Evolutionary conservation across 2,329 filamentous ascomycete species (phyloP), one percentile per base, ranked within the genome.

Genomic region (Microcera coccophila): DNA sequence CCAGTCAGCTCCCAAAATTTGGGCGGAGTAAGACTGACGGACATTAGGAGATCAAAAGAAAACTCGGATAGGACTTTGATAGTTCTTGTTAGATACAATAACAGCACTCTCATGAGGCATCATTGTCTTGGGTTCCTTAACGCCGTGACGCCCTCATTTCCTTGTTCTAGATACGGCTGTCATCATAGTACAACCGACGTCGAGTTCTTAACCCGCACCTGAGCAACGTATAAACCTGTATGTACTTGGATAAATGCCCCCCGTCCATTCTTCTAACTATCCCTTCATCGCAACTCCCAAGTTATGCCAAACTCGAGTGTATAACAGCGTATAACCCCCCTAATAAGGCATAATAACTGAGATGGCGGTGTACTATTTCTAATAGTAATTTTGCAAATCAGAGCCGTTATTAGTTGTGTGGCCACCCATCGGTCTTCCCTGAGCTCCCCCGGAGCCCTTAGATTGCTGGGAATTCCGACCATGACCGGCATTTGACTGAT

Each of bases 381-480:
- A 58, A 41, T 59, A 58, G 45, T 59, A 58, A 49, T 54, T 52
- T 39, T 58, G 55, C 32, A 58, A 35, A 34, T 58, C 55, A 15
- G 55, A 54, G 39, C 41, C 44, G 37, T 56, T 57, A 16, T 42
- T 47, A 18, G 45, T 52, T 26, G 47, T 48, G 20, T 58, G 47
- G 0, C 45, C 45, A 14, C 55, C 55, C 48, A 57, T 57, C 3
- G 55, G 53, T 28, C 55, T 49, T 35, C 55, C 55, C 19, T 58
- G 55, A 15, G 52, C 36, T 10, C 41, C 44, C 15, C 45, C 48
- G 14, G 48, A 48, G 12, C 55, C 55, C 41, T 53, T 50, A 16
- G 53, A 45, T 9, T 52, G 50, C n/a, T 55, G 49, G 18, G 54
- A 40, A 9, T 38, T 49, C 45, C 52, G 49, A 24, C 17, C 24